Evolutionary conservation across 2,329 filamentous ascomycete genomes (phyloP).

Genomic region (Fusarium sp.): DNA sequence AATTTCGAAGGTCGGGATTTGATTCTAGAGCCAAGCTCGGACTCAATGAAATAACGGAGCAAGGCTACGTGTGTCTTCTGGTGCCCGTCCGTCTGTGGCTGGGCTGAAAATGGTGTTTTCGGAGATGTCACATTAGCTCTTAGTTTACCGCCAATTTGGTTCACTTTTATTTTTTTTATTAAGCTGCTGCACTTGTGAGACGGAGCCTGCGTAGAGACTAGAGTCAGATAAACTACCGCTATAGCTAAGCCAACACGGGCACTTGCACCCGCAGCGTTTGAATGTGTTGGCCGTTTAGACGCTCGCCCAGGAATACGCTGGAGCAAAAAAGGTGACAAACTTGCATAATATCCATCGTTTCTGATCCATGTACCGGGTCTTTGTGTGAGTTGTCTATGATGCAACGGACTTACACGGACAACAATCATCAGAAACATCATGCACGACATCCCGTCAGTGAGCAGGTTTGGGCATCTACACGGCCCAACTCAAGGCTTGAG

Average conservation of each 20-base stretch:
- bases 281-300: slow-evolving; percentile 17
- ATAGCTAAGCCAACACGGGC: not conserved
- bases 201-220: not conserved
- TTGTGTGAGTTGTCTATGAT: slow-evolving; percentile 10
- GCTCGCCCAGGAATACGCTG: not conserved
- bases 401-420: slow-evolving; percentile 15
- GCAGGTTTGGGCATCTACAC: slow-evolving; percentile 38
- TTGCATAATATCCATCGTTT: slow-evolving; percentile 14
- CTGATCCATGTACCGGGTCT: slow-evolving; percentile 17
- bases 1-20: slow-evolving; percentile 24
- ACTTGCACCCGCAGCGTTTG: not conserved
- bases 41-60: slow-evolving; percentile 13
- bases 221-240: not conserved
- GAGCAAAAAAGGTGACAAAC: slow-evolving; percentile 3
- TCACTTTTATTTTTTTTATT: slow-evolving; percentile 31
- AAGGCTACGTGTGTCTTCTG: slow-evolving; percentile 15
- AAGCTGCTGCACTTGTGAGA: slow-evolving; percentile 17
- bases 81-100: slow-evolving; percentile 7
- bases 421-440: slow-evolving; percentile 30
- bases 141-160: slow-evolving; percentile 38
- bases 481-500: slow-evolving; percentile 42
- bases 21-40: slow-evolving; percentile 40
- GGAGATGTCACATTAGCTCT: slow-evolving; percentile 16
- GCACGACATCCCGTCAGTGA: slow-evolving; percentile 43
- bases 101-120: slow-evolving; percentile 20